These are phyloP conservation scores for Clavispora asparagi DNA, from an alignment of 805 yeast species.

Conservation along the genomic window DNA sequence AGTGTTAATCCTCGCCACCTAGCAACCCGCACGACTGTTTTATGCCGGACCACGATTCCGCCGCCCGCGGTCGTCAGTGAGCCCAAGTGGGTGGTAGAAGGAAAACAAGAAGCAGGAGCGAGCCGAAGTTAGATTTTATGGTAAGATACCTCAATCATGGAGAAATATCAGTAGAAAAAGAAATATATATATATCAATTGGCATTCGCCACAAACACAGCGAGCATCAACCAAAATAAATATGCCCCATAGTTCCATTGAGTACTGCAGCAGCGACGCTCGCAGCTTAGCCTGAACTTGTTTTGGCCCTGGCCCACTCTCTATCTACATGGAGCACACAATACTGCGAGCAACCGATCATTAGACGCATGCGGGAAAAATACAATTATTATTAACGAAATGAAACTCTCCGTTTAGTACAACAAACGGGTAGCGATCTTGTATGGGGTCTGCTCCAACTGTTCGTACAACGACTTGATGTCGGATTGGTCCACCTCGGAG, in stretches of 20 bases:
- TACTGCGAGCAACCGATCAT: background rate
- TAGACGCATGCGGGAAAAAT: background rate
- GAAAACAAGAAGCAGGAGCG: background rate
- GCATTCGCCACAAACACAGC: too few relatives aligned
- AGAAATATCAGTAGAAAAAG: too few relatives aligned
- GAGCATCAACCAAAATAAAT: too few relatives aligned
- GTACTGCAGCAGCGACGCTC: too few relatives aligned
- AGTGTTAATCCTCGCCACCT: background rate
- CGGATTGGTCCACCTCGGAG: slow-evolving; percentile 73
- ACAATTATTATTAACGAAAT: background rate
- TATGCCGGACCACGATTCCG: background rate
- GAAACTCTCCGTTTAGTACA: slow-evolving; percentile 47
- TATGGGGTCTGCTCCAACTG: slow-evolving; percentile 85
- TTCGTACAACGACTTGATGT: slow-evolving; percentile 78
- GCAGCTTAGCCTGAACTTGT: too few relatives aligned
- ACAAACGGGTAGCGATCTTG: slow-evolving; percentile 84
- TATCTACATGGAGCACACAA: too few relatives aligned
- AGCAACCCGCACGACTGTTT: background rate
- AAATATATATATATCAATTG: too few relatives aligned
- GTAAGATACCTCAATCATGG: too few relatives aligned
- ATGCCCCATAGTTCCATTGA: too few relatives aligned
- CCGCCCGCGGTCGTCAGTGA: too few relatives aligned
- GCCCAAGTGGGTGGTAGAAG: background rate
- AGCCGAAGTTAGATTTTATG: too few relatives aligned
- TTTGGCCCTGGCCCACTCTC: too few relatives aligned